Conservation (phyloP, 2,329 filamentous ascomycete genomes). For the Reticulascus tulasneorum region DNA sequence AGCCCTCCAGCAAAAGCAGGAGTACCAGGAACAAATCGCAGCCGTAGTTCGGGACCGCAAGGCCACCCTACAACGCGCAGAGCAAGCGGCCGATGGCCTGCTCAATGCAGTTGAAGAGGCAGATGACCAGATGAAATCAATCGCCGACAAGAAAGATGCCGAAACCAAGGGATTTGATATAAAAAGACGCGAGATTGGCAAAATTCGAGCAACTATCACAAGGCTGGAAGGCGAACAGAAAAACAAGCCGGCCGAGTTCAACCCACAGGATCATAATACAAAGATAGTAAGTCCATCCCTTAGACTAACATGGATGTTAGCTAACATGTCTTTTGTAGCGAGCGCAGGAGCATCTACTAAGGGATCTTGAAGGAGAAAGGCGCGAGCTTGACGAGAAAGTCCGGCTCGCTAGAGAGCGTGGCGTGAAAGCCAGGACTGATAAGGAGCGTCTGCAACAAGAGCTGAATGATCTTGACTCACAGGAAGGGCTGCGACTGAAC, state of each 20-base stretch:
- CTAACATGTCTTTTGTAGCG: slow-evolving; percentile 43
- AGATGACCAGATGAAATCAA: slow-evolving; percentile 14
- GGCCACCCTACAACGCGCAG: slow-evolving; percentile 48
- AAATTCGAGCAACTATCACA: slow-evolving; percentile 54
- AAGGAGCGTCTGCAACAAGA: slow-evolving; percentile 39
- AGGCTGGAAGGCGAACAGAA: slow-evolving; percentile 60
- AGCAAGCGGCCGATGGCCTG: slow-evolving; percentile 45
- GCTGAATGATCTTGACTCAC: slow-evolving; percentile 62
- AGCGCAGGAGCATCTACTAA: slow-evolving; percentile 53
- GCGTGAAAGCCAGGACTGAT: slow-evolving; percentile 34
- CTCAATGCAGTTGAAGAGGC: slow-evolving; percentile 34
- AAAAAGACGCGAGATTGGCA: slow-evolving; percentile 48
- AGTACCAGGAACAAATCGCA: slow-evolving; percentile 58
- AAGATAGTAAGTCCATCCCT: slow-evolving; percentile 55
- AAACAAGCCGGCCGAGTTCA: slow-evolving; percentile 62
- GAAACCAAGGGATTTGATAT: slow-evolving; percentile 45
- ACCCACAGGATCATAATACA: slow-evolving; percentile 66
- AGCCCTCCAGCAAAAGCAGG: slow-evolving; percentile 65
- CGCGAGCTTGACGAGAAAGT: slow-evolving; percentile 35
- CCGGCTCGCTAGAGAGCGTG: slow-evolving; percentile 36
- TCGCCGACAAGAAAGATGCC: slow-evolving; percentile 42
- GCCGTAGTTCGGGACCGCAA: slow-evolving; percentile 52
- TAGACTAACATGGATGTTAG: not conserved
- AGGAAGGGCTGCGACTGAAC: slow-evolving; percentile 67
- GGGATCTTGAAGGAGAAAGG: slow-evolving; percentile 45